These are phyloP conservation scores for Plasmodium coatneyi DNA, from an alignment of 169 alveolate genomes.

Conservation along the genomic window DNA sequence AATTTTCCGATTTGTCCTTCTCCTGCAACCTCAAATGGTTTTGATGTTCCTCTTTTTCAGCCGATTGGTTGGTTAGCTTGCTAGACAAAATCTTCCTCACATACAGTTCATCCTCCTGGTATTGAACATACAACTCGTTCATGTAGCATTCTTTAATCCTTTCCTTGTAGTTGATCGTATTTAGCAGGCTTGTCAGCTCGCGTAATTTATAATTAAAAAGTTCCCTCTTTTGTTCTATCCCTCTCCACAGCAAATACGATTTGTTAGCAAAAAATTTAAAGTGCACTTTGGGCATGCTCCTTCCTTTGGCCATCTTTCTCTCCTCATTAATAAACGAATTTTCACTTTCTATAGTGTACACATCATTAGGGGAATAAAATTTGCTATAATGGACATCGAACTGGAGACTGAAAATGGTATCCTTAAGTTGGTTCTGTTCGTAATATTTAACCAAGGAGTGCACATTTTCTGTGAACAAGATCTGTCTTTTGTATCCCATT, in stretches of 20 bases:
- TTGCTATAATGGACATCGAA: conserved; percentile 6
- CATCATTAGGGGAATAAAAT: conserved; percentile 8
- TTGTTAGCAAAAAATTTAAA: conserved; percentile 39
- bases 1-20: background rate
- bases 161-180: background rate
- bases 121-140: conserved; percentile 1
- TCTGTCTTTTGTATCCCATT: conserved; percentile 1
- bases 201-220: conserved; percentile 28
- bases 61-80: background rate
- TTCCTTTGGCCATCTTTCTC: background rate
- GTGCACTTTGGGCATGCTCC: background rate
- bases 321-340: conserved; percentile 9
- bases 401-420: background rate
- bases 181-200: conserved; percentile 6
- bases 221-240: conserved; percentile 22
- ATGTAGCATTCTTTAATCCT: conserved; percentile 15
- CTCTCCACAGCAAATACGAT: conserved; percentile 44
- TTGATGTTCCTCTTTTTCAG: background rate
- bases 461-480: conserved; percentile 11
- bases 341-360: background rate
- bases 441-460: background rate
- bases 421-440: background rate
- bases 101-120: conserved; percentile 21
- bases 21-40: background rate
- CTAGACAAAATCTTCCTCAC: background rate